phyloP scores from a whole-genome alignment of 306 rosid genomes.

The Lithocarpus polystachyus region DNA sequence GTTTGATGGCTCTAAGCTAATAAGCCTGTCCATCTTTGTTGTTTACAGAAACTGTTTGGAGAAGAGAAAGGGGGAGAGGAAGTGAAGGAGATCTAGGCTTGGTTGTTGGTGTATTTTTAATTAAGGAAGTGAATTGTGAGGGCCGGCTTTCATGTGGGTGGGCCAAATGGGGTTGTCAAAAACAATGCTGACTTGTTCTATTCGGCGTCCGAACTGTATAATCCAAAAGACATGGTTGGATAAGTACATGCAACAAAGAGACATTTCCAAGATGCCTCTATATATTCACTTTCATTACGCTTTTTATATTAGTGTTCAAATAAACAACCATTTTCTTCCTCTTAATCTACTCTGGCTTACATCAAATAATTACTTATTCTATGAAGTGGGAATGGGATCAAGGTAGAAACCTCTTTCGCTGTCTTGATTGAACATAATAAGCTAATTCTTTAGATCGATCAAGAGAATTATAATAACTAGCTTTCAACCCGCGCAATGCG shows the following conservation, averaged over 20 bases:
- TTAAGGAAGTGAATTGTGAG: neutral
- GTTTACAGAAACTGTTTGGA: conserved; percentile 3
- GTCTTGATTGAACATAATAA: too few relatives aligned
- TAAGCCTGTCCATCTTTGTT: conserved; percentile 67
- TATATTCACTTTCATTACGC: conserved; percentile 29
- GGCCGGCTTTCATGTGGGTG: conserved; percentile 52
- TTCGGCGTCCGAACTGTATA: conserved; percentile 34
- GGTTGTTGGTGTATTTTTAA: neutral
- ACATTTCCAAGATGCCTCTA: conserved; percentile 9
- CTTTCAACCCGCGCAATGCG: too few relatives aligned
- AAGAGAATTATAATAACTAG: too few relatives aligned
- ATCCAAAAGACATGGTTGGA: conserved; percentile 10
- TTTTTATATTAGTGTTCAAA: neutral
- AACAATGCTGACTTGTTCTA: conserved; percentile 77
- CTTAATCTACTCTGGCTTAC: too few relatives aligned
- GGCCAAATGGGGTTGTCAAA: conserved; percentile 68
- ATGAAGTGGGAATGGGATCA: too few relatives aligned
- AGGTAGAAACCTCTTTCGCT: too few relatives aligned
- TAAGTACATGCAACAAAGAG: conserved; percentile 1
- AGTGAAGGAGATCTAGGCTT: conserved; percentile 20
- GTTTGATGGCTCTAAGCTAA: conserved; percentile 79
- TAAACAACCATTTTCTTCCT: too few relatives aligned
- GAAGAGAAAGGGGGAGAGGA: conserved; percentile 8
- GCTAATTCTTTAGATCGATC: too few relatives aligned
- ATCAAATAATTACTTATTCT: too few relatives aligned